A percentile compares a stretch with the other conserved stretches of the same genome.
Evolutionary conservation across 2,329 filamentous ascomycete genomes (phyloP).

Genomic region (Ascochyta clinopodiicola): DNA sequence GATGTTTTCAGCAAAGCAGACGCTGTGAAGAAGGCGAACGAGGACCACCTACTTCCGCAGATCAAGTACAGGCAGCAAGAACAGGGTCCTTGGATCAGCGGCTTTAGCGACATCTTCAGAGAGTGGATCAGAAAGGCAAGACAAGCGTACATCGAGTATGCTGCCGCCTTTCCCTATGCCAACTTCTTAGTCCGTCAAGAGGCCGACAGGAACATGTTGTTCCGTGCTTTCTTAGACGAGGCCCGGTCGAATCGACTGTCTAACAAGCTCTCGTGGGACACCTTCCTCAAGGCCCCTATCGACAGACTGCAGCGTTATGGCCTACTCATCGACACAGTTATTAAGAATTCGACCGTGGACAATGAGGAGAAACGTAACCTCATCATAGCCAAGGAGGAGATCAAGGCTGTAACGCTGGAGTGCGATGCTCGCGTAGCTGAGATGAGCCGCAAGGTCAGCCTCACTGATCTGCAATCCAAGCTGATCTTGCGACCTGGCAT

Average conservation of each 20-base stretch:
- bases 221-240: slow-evolving; percentile 83
- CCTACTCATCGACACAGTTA: slow-evolving; percentile 80
- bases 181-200: slow-evolving; percentile 85
- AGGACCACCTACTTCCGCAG: slow-evolving; percentile 88
- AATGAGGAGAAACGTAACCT: slow-evolving; percentile 90
- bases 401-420: slow-evolving; percentile 85
- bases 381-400: slow-evolving; percentile 84
- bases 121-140: slow-evolving; percentile 98
- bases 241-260: slow-evolving; percentile 80
- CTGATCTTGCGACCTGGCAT: slow-evolving; percentile 86
- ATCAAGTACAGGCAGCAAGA: slow-evolving; percentile 97
- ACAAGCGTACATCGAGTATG: slow-evolving; percentile 88
- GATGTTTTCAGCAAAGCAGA: slow-evolving; percentile 93
- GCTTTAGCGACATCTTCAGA: slow-evolving; percentile 95
- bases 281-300: slow-evolving; percentile 90
- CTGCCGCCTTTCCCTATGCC: slow-evolving; percentile 83
- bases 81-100: slow-evolving; percentile 91
- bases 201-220: slow-evolving; percentile 81
- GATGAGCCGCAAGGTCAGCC: slow-evolving; percentile 86
- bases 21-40: slow-evolving; percentile 86
- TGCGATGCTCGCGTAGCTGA: slow-evolving; percentile 93
- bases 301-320: slow-evolving; percentile 90
- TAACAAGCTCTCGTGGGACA: slow-evolving; percentile 88
- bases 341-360: slow-evolving; percentile 82
- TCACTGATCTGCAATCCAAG: slow-evolving; percentile 83